Evolutionary conservation across 495 filamentous ascomycete species (phyloP).

Genomic region (Penicillium paxilli): DNA sequence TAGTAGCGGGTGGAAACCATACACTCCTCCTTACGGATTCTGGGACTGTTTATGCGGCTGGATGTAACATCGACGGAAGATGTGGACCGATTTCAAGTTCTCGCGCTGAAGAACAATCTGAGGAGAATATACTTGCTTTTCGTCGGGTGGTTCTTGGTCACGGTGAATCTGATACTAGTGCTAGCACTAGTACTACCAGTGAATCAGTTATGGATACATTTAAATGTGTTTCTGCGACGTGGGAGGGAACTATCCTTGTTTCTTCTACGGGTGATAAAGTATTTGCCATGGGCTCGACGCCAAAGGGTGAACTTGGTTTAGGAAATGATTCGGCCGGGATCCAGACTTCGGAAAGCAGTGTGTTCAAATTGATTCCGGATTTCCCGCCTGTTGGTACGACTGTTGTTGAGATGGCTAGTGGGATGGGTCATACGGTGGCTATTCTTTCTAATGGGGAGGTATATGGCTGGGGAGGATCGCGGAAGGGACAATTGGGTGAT

Average conservation of each 20-base stretch:
- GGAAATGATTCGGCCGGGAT: conserved; percentile 33
- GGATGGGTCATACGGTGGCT: conserved; percentile 75
- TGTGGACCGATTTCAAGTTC: conserved; percentile 21
- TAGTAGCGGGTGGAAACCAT: conserved; percentile 85
- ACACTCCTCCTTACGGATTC: conserved; percentile 65
- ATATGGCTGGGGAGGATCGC: conserved; percentile 84
- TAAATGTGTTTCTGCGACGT: conserved; percentile 62
- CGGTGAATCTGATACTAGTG: too few species aligned
- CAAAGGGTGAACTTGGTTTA: conserved; percentile 71
- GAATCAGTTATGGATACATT: conserved; percentile 25
- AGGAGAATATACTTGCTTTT: conserved; percentile 22
- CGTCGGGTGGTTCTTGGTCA: conserved; percentile 24
- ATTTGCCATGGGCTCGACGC: conserved; percentile 62
- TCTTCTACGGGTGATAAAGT: conserved; percentile 39
- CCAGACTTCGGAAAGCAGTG: background rate
- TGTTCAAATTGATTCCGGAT: conserved; percentile 43
- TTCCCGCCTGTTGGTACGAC: conserved; percentile 59
- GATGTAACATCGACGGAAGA: conserved; percentile 55
- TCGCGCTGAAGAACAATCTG: background rate
- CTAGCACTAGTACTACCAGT: conserved; percentile 6
- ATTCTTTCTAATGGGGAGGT: conserved; percentile 73
- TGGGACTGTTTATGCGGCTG: conserved; percentile 62
- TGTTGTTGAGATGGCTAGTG: conserved; percentile 61
- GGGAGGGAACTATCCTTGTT: conserved; percentile 69
- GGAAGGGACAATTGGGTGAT: conserved; percentile 80